These are phyloP conservation scores for Vickermania spadyakhi DNA, from an alignment of 208 protist species.

Conservation along the genomic window DNA sequence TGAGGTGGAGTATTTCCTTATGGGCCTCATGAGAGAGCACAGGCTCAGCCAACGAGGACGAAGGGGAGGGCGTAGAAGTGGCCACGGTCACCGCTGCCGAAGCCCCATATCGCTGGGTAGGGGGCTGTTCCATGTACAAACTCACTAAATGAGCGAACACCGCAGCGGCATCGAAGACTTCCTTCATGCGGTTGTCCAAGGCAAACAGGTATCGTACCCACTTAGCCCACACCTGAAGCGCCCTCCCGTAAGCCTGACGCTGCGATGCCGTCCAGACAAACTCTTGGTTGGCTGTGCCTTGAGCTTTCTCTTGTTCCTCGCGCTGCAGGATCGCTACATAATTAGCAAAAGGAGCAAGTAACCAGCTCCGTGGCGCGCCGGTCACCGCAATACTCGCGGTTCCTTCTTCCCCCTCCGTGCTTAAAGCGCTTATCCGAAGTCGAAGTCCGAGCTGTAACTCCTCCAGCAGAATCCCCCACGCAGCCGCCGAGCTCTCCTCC, in stretches of 20 bases:
- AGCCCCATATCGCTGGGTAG: too few species aligned
- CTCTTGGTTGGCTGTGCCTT: neutral
- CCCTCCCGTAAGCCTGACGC: neutral
- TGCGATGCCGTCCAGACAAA: neutral
- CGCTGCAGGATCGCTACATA: neutral
- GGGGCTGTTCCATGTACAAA: neutral
- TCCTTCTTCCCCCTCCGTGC: neutral
- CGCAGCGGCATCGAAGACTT: neutral
- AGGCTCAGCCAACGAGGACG: too few species aligned
- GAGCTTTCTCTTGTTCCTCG: neutral
- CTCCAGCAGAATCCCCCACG: neutral
- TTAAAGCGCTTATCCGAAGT: neutral
- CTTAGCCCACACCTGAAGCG: neutral
- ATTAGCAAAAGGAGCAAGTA: neutral
- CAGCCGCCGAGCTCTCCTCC: neutral
- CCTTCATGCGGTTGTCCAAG: neutral
- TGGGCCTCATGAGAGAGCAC: neutral
- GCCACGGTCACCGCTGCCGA: too few species aligned
- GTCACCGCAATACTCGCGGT: neutral
- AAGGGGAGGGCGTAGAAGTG: too few species aligned
- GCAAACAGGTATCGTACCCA: neutral
- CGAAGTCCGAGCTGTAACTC: neutral
- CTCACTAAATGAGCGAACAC: neutral
- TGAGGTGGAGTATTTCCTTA: neutral
- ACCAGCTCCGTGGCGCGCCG: neutral